phyloP scores from a whole-genome alignment of 768 basidiomycete genomes.

The Chalciporus pseudorubinellus region DNA sequence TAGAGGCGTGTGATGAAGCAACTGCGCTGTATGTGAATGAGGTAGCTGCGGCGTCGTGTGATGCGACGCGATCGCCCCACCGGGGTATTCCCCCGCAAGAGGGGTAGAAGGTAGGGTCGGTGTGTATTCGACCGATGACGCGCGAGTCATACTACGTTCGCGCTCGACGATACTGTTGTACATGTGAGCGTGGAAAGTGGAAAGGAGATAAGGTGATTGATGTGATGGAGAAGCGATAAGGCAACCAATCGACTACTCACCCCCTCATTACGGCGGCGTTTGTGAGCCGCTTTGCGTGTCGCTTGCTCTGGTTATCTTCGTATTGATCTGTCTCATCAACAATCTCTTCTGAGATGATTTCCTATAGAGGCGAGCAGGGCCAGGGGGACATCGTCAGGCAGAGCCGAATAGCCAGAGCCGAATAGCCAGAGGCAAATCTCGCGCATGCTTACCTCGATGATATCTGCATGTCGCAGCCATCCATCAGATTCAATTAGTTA shows the following conservation, averaged over 20 bases:
- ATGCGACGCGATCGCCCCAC: not conserved
- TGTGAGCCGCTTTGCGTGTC: slow-evolving; percentile 64
- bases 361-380: slow-evolving; percentile 41
- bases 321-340: slow-evolving; percentile 93
- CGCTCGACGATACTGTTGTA: slow-evolving; percentile 53
- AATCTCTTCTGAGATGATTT: slow-evolving; percentile 95
- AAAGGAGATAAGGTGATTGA: not conserved
- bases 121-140: slow-evolving; percentile 31
- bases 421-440: not conserved
- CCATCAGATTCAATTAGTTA: not conserved
- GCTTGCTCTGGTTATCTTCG: slow-evolving; percentile 82
- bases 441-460: slow-evolving; percentile 57
- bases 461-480: slow-evolving; percentile 42
- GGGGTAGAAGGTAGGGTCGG: slow-evolving; percentile 33
- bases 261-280: slow-evolving; percentile 79
- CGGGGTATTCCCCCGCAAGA: slow-evolving; percentile 6
- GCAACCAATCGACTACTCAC: slow-evolving; percentile 33
- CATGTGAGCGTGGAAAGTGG: not conserved
- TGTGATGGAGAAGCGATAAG: not conserved
- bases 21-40: not conserved
- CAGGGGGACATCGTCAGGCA: no score
- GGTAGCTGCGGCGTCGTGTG: slow-evolving; percentile 1
- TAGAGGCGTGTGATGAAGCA: slow-evolving; percentile 10
- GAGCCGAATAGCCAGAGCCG: not conserved
- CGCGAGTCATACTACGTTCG: slow-evolving; percentile 37